These are phyloP conservation scores for Annulohypoxylon moriforme DNA, from an alignment of 495 filamentous ascomycete genomes.

Conservation along the genomic window DNA sequence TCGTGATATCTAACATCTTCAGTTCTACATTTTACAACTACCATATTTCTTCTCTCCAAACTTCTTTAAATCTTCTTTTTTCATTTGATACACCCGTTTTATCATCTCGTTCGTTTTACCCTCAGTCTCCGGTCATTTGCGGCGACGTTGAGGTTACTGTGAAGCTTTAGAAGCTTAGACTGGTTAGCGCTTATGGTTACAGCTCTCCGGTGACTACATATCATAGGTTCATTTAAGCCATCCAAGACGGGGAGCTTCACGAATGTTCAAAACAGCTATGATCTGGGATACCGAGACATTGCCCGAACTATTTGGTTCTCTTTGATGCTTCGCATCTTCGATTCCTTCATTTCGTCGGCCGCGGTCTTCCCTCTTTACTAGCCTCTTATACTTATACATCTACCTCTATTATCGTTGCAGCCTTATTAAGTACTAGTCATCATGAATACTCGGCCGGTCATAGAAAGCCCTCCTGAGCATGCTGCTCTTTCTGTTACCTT, in stretches of 20 bases:
- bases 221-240: conserved; percentile 15
- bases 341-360: conserved; percentile 18
- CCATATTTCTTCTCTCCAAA: conserved; percentile 3
- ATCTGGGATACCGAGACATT: conserved; percentile 27
- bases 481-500: conserved; percentile 86
- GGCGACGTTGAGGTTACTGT: not conserved
- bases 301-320: conserved; percentile 32
- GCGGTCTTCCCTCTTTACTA: conserved; percentile 12
- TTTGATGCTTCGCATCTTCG: conserved; percentile 35
- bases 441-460: conserved; percentile 92
- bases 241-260: conserved; percentile 23
- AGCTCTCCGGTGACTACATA: conserved; percentile 4
- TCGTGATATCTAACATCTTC: conserved; percentile 20
- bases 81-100: conserved; percentile 18
- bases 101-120: conserved; percentile 12
- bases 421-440: conserved; percentile 44
- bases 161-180: conserved; percentile 28
- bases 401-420: not conserved
- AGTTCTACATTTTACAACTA: conserved; percentile 8
- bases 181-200: conserved; percentile 23
- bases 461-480: conserved; percentile 79
- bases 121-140: conserved; percentile 1
- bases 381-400: conserved; percentile 3
- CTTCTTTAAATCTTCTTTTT: conserved; percentile 17
- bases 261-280: conserved; percentile 43